These are phyloP conservation scores for Lactifluus rugatus DNA, from an alignment of 768 basidiomycete species.

Conservation along the genomic window DNA sequence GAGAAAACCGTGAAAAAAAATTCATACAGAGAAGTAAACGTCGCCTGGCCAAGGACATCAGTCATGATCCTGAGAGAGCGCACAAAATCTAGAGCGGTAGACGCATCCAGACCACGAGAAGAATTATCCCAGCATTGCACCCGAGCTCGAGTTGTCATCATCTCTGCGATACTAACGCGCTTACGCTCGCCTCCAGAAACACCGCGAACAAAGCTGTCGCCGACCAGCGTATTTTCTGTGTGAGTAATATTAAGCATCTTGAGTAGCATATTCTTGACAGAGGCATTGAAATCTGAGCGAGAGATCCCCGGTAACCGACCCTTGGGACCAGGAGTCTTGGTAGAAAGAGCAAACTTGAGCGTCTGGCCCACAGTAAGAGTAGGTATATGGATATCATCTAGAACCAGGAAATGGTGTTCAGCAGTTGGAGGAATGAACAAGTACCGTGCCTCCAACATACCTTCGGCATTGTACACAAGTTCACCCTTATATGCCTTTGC, in stretches of 20 bases:
- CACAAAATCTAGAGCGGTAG: conserved; percentile 81
- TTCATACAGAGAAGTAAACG: conserved; percentile 65
- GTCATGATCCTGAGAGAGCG: conserved; percentile 77
- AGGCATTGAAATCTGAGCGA: conserved; percentile 46
- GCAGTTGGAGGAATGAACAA: background rate
- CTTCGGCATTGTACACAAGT: conserved; percentile 72
- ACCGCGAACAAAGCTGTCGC: conserved; percentile 79
- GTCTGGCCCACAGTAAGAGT: conserved; percentile 78
- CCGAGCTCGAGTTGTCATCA: conserved; percentile 76
- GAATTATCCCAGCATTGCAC: conserved; percentile 83
- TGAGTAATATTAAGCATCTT: conserved; percentile 80
- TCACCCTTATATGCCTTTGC: conserved; percentile 70
- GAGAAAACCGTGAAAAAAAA: background rate
- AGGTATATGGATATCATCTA: conserved; percentile 77
- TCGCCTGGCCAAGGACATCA: conserved; percentile 69
- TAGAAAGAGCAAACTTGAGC: conserved; percentile 59
- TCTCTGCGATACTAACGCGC: conserved; percentile 77
- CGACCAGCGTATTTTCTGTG: conserved; percentile 71
- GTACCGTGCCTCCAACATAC: conserved; percentile 25
- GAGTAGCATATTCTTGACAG: conserved; percentile 55
- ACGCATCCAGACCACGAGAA: conserved; percentile 75
- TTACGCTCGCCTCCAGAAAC: conserved; percentile 82
- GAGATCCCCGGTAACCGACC: conserved; percentile 61
- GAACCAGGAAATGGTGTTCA: conserved; percentile 17
- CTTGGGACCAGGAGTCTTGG: conserved; percentile 68